These are phyloP conservation scores for Cordyceps cateniannulata DNA, from an alignment of 2,329 filamentous ascomycete genomes.

Conservation along the genomic window DNA sequence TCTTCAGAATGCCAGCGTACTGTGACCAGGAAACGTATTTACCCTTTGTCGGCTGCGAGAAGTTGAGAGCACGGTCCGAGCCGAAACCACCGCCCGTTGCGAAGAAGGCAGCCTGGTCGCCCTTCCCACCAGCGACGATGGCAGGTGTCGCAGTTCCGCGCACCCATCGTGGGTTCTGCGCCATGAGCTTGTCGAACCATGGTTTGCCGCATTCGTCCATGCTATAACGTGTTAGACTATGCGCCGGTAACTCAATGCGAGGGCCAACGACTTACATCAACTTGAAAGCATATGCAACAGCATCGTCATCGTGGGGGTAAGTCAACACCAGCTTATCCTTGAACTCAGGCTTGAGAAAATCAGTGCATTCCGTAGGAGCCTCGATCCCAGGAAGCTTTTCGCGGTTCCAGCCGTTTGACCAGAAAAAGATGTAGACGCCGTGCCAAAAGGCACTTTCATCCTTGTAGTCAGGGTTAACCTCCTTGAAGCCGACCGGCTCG, in stretches of 20 bases:
- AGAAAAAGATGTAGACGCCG: slow-evolving; percentile 32
- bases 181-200: slow-evolving; percentile 42
- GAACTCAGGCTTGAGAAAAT: slow-evolving; percentile 41
- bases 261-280: slow-evolving; percentile 36
- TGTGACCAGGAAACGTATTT: slow-evolving; percentile 43
- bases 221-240: slow-evolving; percentile 15
- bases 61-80: slow-evolving; percentile 17
- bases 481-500: slow-evolving; percentile 38
- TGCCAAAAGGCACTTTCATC: slow-evolving; percentile 37
- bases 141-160: slow-evolving; percentile 40
- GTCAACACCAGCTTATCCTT: slow-evolving; percentile 48
- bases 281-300: slow-evolving; percentile 44
- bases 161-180: slow-evolving; percentile 47
- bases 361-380: slow-evolving; percentile 32
- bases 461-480: slow-evolving; percentile 35
- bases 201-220: slow-evolving; percentile 33
- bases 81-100: slow-evolving; percentile 20
- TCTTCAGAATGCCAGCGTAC: slow-evolving; percentile 39
- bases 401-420: slow-evolving; percentile 30
- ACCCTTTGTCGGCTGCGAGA: slow-evolving; percentile 28
- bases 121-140: slow-evolving; percentile 22
- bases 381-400: slow-evolving; percentile 28
- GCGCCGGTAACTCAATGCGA: not conserved
- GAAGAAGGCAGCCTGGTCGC: slow-evolving; percentile 27
- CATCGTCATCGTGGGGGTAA: slow-evolving; percentile 53